phyloP scores from a whole-genome alignment of 345 rosid genomes.

The Corchorus olitorius region DNA sequence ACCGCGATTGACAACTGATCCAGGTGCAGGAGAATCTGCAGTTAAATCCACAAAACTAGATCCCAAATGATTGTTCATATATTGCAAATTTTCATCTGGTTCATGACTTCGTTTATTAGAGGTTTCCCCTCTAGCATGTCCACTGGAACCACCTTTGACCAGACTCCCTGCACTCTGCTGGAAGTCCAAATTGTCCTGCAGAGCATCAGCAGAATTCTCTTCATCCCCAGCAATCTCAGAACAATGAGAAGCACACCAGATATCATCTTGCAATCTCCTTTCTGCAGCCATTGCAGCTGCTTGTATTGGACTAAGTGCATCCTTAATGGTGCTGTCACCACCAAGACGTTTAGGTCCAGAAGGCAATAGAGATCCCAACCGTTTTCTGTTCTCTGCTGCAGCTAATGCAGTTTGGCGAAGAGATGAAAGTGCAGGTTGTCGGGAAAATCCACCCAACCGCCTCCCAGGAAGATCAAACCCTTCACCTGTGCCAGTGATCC shows the following conservation, averaged over 20 bases:
- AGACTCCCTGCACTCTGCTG: conserved; percentile 31
- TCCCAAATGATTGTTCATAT: conserved; percentile 25
- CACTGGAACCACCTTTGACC: conserved; percentile 21
- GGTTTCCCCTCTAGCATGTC: conserved; percentile 15
- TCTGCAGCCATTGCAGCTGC: conserved; percentile 99
- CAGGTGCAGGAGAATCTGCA: conserved; percentile 21
- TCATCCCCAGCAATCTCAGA: conserved; percentile 45
- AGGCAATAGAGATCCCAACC: conserved; percentile 55
- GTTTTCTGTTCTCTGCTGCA: conserved; percentile 81
- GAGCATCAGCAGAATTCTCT: conserved; percentile 41
- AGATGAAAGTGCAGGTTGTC: conserved; percentile 66
- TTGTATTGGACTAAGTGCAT: conserved; percentile 78
- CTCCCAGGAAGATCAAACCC: conserved; percentile 84
- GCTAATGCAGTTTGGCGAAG: conserved; percentile 56
- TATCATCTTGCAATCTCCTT: conserved; percentile 81
- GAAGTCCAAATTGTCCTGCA: conserved; percentile 26
- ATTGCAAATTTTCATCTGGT: conserved; percentile 22
- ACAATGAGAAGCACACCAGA: conserved; percentile 81
- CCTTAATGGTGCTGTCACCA: conserved; percentile 77
- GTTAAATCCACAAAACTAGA: conserved; percentile 44
- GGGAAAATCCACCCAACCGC: conserved; percentile 78
- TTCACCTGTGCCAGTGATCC: conserved; percentile 66
- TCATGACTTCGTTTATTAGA: conserved; percentile 52
- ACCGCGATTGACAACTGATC: conserved; percentile 19
- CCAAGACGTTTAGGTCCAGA: conserved; percentile 87